phyloP scores from a whole-genome alignment of 805 yeast species.

The Candida ponderosae region DNA sequence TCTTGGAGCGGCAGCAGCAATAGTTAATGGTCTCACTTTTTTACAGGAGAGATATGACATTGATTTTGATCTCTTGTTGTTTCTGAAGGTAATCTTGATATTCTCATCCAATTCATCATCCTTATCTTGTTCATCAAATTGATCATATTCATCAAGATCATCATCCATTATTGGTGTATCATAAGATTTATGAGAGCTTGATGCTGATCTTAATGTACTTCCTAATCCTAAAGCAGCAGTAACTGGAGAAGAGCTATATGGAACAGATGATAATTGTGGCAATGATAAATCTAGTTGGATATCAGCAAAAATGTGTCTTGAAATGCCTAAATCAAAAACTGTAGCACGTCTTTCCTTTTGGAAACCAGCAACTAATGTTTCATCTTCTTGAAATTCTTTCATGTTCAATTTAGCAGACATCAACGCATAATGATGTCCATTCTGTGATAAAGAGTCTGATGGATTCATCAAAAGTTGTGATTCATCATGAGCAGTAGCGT shows the following conservation, averaged over 20 bases:
- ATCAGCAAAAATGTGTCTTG: conserved; percentile 29
- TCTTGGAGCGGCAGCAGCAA: conserved; percentile 81
- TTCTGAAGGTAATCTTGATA: conserved; percentile 31
- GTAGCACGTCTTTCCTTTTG: conserved; percentile 40
- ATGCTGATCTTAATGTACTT: conserved; percentile 8
- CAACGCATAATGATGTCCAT: neutral
- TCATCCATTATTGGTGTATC: conserved; percentile 25
- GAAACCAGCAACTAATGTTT: neutral
- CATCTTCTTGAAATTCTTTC: neutral
- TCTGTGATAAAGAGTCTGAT: too few relatives aligned
- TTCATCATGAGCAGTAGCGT: conserved; percentile 10
- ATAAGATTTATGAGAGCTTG: conserved; percentile 1
- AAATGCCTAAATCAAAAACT: conserved; percentile 42
- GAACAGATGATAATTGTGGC: conserved; percentile 43
- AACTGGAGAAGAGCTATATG: conserved; percentile 72
- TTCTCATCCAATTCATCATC: conserved; percentile 30
- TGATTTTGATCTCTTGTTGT: conserved; percentile 56
- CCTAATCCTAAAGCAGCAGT: conserved; percentile 49
- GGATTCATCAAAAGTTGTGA: neutral
- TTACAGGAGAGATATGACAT: conserved; percentile 48
- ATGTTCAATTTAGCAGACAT: neutral
- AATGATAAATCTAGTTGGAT: conserved; percentile 27
- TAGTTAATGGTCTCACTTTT: conserved; percentile 43
- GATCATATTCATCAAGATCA: conserved; percentile 39
- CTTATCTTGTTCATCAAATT: conserved; percentile 17